phyloP scores from a whole-genome alignment of 495 filamentous ascomycete species.

The Cercophora newfieldiana region DNA sequence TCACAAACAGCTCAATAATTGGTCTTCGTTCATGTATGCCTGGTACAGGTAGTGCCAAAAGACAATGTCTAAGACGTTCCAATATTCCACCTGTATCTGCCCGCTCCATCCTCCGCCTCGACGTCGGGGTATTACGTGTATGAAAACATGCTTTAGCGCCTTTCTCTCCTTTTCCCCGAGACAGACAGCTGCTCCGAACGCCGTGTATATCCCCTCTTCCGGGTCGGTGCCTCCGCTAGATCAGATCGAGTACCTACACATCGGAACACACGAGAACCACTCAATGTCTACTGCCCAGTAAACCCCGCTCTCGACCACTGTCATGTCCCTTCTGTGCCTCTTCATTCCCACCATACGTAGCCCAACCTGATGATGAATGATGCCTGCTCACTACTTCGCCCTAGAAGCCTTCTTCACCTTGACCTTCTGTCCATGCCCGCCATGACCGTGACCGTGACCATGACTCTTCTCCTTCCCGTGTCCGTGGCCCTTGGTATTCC shows the following conservation, averaged over 20 bases:
- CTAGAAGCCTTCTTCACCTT: neutral
- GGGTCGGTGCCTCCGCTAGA: too few species aligned
- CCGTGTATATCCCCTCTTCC: neutral
- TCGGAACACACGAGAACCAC: neutral
- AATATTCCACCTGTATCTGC: neutral
- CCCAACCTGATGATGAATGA: too few species aligned
- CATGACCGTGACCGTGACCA: slow-evolving; percentile 3
- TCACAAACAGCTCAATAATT: neutral
- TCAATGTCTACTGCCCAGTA: too few species aligned
- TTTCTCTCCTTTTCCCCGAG: neutral
- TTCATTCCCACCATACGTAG: too few species aligned
- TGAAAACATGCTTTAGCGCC: neutral
- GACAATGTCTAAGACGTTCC: neutral
- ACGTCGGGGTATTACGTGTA: neutral
- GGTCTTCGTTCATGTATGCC: neutral
- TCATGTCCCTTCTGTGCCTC: too few species aligned
- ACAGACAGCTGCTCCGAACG: neutral
- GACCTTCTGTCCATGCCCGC: neutral
- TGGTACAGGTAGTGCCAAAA: neutral
- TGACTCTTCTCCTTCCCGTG: neutral
- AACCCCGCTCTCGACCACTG: too few species aligned
- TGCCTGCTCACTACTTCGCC: neutral
- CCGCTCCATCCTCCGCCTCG: neutral
- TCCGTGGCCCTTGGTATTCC: neutral
- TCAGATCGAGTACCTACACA: too few species aligned